These are phyloP conservation scores for Batkoa obscura DNA, from an alignment of 371 early-diverging fungal genomes.

Conservation along the genomic window DNA sequence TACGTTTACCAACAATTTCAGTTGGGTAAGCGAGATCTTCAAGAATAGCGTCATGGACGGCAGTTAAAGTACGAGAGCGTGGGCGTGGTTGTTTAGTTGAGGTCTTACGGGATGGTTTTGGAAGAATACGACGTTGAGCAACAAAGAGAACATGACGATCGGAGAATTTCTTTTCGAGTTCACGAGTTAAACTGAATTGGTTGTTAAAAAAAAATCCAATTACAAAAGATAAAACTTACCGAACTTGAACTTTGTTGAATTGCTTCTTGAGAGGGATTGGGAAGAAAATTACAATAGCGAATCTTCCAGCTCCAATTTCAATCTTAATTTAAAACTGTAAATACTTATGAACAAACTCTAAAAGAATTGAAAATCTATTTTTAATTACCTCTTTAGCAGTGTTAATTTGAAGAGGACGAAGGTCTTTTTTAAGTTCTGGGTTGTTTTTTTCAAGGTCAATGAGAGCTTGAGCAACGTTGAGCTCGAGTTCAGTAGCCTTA, in stretches of 20 bases:
- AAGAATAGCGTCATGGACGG: slow-evolving; percentile 87
- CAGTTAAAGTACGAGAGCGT: slow-evolving; percentile 86
- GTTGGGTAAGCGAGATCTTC: slow-evolving; percentile 95
- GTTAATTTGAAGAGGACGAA: slow-evolving; percentile 79
- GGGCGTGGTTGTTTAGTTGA: slow-evolving; percentile 84
- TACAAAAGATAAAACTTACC: slow-evolving; percentile 18
- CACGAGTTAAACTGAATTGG: slow-evolving; percentile 76
- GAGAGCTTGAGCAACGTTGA: slow-evolving; percentile 87
- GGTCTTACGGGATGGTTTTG: slow-evolving; percentile 71
- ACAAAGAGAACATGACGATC: slow-evolving; percentile 92
- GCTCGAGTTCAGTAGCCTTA: slow-evolving; percentile 71
- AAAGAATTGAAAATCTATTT: no score
- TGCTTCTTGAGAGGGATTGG: slow-evolving; percentile 83
- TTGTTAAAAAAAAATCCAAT: background rate
- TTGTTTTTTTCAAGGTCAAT: slow-evolving; percentile 86
- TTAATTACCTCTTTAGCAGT: slow-evolving; percentile 81
- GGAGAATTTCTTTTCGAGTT: slow-evolving; percentile 98
- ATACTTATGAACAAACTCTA: background rate
- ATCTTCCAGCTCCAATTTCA: slow-evolving; percentile 83
- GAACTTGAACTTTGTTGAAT: slow-evolving; percentile 84
- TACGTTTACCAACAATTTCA: slow-evolving; percentile 94
- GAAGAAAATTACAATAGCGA: slow-evolving; percentile 91
- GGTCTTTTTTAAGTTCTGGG: slow-evolving; percentile 86
- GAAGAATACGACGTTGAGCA: slow-evolving; percentile 89
- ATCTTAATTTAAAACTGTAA: slow-evolving; percentile 25